These are phyloP conservation scores for Raphanus hybrid DNA, from an alignment of 441 rosid genomes.

Conservation along the genomic window DNA sequence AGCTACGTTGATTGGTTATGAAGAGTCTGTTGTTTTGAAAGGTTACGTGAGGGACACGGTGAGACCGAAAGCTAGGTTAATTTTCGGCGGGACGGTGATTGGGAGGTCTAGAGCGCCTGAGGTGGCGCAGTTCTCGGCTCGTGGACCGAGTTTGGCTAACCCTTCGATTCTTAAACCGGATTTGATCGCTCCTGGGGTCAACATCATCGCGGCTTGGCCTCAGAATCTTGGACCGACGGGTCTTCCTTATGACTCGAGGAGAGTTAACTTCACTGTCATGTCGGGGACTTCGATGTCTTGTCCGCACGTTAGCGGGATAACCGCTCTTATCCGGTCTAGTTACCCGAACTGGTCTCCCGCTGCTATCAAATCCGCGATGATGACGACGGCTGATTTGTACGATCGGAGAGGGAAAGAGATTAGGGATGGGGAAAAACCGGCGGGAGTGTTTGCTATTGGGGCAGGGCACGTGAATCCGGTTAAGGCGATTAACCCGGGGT, in stretches of 20 bases:
- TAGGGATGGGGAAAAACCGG: conserved; percentile 57
- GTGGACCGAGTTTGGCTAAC: conserved; percentile 68
- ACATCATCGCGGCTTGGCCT: conserved; percentile 83
- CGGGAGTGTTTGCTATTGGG: conserved; percentile 57
- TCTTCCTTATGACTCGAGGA: conserved; percentile 67
- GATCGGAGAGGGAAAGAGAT: conserved; percentile 64
- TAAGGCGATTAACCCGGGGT: conserved; percentile 66
- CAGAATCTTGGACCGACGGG: conserved; percentile 69
- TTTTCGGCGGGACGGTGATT: conserved; percentile 55
- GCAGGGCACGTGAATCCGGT: conserved; percentile 74
- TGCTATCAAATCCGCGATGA: conserved; percentile 69
- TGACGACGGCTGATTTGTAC: conserved; percentile 62
- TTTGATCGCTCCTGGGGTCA: conserved; percentile 74
- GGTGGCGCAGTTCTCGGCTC: conserved; percentile 69
- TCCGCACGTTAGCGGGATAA: conserved; percentile 71
- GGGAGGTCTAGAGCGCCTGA: conserved; percentile 65
- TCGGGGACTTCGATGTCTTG: conserved; percentile 89
- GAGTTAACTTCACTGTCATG: conserved; percentile 74
- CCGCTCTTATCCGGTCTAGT: conserved; percentile 60
- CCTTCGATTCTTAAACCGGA: conserved; percentile 71
- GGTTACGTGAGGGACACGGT: conserved; percentile 57
- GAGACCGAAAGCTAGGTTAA: conserved; percentile 53
- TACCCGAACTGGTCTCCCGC: conserved; percentile 71
- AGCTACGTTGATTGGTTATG: conserved; percentile 57
- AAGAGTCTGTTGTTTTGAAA: conserved; percentile 52